Base-by-base conservation (phyloP, 225 moss, liverwort and hornwort species). In the Sphagnum tenellum region DNA sequence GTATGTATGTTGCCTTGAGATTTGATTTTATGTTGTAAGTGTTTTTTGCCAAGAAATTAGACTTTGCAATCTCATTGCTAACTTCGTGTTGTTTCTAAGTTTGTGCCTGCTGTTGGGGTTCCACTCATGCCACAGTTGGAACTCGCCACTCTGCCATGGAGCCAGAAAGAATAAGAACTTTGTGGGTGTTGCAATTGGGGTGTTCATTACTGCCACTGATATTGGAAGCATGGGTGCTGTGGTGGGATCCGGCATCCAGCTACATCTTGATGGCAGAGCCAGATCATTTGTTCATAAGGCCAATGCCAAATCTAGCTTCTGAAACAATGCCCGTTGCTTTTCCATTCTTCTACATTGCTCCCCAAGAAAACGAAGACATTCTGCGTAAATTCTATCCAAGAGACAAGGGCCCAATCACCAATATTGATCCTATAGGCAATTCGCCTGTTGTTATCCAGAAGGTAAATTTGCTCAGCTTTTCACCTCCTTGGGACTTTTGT, bases 181-280 rank as follows among this genome's bases (percentile, higher is more conserved):
- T 29, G 29, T 29, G 29, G 1, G 29, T 29, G 29, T 29, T 29
- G 29, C 29, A 29, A 29, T 29, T 29, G 29, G 29, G 29, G 29
- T 29, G 29, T 29, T 29, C 29, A 1, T 29, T 29, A 29, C 29
- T 29, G 29, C 29, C 29, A 29, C 29, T 29, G 29, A 29, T 29
- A 29, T 29, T 29, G 29, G 64, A 11, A 50, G 49, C 12, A 10
- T 64, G 57, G 61, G 69, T 57, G 60, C 72, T 60, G 66, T 73
- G 61, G 73, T 9, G 66, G 55, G 5, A 50, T 46, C 29, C 1
- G 29, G 29, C 29, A 29, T 29, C 62, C 82, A 94, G 94, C 64
- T 94, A 91, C 64, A 90, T 96, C 47, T 67, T 92, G 75, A 96
- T 96, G 96, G 96, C 92, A 65, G 96, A 96, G 66, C 96, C 96